phyloP scores from a whole-genome alignment of 1,284 basidiomycete species.

The Somion occarium region DNA sequence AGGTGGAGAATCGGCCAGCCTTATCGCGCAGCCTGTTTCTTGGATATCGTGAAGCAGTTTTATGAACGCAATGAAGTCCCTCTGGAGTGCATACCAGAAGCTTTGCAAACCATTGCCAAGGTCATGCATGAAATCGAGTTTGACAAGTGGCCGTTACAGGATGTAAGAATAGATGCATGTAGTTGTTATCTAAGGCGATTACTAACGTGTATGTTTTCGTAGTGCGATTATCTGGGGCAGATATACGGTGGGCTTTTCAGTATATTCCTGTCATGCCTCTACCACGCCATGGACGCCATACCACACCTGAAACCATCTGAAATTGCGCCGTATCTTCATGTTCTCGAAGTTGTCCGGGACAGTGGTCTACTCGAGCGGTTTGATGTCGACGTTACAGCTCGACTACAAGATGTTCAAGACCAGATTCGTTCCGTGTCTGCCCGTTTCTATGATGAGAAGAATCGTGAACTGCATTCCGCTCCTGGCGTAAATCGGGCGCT shows the following conservation, averaged over 20 bases:
- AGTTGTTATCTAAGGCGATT: background rate
- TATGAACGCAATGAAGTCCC: conserved; percentile 91
- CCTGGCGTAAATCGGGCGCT: conserved; percentile 76
- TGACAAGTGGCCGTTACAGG: conserved; percentile 76
- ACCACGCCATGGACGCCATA: conserved; percentile 76
- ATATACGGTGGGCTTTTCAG: conserved; percentile 79
- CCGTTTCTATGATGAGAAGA: conserved; percentile 68
- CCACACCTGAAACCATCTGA: conserved; percentile 69
- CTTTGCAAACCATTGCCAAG: conserved; percentile 69
- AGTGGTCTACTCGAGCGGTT: conserved; percentile 65
- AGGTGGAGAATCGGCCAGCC: conserved; percentile 86
- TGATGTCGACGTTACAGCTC: conserved; percentile 59
- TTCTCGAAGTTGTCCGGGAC: conserved; percentile 70
- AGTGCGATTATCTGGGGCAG: conserved; percentile 63
- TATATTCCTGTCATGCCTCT: conserved; percentile 81
- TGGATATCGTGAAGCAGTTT: conserved; percentile 84
- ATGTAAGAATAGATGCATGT: conserved; percentile 48
- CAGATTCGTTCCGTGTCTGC: conserved; percentile 66
- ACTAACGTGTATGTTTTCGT: conserved; percentile 6
- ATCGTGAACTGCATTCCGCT: conserved; percentile 58
- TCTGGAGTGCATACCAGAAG: conserved; percentile 91
- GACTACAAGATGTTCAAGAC: conserved; percentile 67
- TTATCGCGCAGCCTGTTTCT: conserved; percentile 77
- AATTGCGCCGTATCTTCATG: conserved; percentile 56
- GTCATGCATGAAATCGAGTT: conserved; percentile 66